Evolutionary conservation across 371 early-diverging fungal species (phyloP).

Genomic region (Capillidium heterosporum): DNA sequence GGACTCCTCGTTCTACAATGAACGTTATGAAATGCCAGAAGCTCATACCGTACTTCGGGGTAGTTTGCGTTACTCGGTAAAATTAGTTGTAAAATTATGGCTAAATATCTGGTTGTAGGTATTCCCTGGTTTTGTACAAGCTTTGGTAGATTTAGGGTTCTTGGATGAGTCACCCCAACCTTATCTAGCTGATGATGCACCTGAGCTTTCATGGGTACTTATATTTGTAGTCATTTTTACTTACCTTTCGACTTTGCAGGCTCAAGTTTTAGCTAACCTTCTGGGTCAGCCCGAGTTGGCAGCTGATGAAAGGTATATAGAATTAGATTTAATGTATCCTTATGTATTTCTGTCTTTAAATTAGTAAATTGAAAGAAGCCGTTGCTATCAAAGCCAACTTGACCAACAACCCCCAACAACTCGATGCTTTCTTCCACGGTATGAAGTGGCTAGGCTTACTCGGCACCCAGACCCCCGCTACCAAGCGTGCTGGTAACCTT

Average conservation of each 20-base stretch:
- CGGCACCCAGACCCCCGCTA: conserved; percentile 21
- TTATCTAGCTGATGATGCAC: conserved; percentile 28
- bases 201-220: conserved; percentile 60
- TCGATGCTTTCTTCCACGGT: conserved; percentile 36
- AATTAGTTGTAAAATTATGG: background rate
- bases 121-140: conserved; percentile 80
- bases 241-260: background rate
- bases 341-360: background rate
- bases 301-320: background rate
- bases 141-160: conserved; percentile 81
- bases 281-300: conserved; percentile 2
- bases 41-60: conserved; percentile 87
- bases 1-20: conserved; percentile 86
- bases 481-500: conserved; percentile 48
- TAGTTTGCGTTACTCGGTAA: conserved; percentile 72
- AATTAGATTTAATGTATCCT: background rate
- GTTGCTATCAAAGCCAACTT: conserved; percentile 7
- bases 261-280: conserved; percentile 6
- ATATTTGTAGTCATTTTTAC: background rate
- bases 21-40: conserved; percentile 90
- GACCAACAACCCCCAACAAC: conserved; percentile 11
- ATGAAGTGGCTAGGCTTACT: conserved; percentile 28
- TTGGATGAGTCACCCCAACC: conserved; percentile 55
- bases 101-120: conserved; percentile 20
- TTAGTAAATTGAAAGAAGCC: background rate